Evolutionary conservation across 2,329 filamentous ascomycete genomes (phyloP).

Genomic region (Sphaerulina vaccinii): DNA sequence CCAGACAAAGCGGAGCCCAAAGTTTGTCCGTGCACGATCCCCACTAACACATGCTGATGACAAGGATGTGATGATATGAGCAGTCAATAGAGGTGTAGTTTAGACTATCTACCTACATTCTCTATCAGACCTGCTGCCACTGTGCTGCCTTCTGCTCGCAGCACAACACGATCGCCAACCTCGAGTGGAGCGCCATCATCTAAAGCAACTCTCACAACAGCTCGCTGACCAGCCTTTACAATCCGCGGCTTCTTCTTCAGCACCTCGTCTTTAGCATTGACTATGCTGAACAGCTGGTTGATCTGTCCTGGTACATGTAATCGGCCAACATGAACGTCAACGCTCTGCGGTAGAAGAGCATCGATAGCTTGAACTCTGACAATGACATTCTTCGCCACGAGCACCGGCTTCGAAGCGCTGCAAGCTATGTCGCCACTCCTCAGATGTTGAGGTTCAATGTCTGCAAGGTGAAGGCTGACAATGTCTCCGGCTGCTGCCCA

Average conservation of each 20-base stretch:
- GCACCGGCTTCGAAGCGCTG: constrained; percentile 59
- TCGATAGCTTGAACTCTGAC: constrained; percentile 88
- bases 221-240: constrained; percentile 73
- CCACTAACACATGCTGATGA: background rate
- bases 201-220: constrained; percentile 61
- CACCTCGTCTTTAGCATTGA: constrained; percentile 73
- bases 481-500: constrained; percentile 95
- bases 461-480: constrained; percentile 74
- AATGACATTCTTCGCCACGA: constrained; percentile 70
- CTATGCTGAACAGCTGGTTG: constrained; percentile 64
- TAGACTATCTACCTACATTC: constrained; percentile 14
- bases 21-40: too few species aligned
- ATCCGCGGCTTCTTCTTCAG: constrained; percentile 82
- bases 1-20: too few species aligned
- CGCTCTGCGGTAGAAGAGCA: constrained; percentile 79
- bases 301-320: constrained; percentile 77
- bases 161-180: constrained; percentile 72
- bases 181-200: constrained; percentile 79
- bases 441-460: constrained; percentile 77
- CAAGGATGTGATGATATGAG: background rate
- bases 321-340: constrained; percentile 85
- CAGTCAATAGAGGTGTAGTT: background rate
- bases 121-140: constrained; percentile 81
- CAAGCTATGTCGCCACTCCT: constrained; percentile 81
- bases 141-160: constrained; percentile 77